Evolutionary conservation across 2,329 filamentous ascomycete species (phyloP).

Genomic region (Aspergillus nomiae): DNA sequence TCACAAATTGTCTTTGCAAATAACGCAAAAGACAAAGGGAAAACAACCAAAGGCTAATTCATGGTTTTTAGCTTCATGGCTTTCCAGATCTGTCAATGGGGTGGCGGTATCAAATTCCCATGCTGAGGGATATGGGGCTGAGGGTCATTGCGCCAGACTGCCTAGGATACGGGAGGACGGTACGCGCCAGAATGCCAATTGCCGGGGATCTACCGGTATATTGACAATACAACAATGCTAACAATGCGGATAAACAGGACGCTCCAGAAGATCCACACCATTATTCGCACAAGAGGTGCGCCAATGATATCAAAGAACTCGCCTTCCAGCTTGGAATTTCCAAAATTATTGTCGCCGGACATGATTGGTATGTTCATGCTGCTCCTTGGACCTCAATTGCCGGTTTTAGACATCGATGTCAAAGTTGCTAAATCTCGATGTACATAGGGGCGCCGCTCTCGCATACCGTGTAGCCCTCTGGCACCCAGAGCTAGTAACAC

Average conservation of each 20-base stretch:
- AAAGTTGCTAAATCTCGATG: neutral
- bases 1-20: neutral
- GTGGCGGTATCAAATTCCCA: conserved; percentile 88
- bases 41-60: neutral
- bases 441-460: conserved; percentile 68
- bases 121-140: conserved; percentile 70
- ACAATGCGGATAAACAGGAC: conserved; percentile 48
- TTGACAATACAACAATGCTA: neutral
- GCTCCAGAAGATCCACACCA: conserved; percentile 63
- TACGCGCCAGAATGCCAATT: conserved; percentile 25
- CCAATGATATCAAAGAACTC: conserved; percentile 74
- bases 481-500: conserved; percentile 71
- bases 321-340: conserved; percentile 58
- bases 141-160: conserved; percentile 83
- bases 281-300: conserved; percentile 72
- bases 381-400: neutral
- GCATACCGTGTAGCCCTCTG: conserved; percentile 75
- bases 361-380: conserved; percentile 67
- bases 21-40: neutral
- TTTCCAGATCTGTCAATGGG: conserved; percentile 81
- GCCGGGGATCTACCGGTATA: neutral
- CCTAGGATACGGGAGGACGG: conserved; percentile 81
- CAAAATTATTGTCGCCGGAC: conserved; percentile 78
- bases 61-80: conserved; percentile 63
- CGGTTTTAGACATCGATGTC: neutral